These are phyloP conservation scores for Cadophora sp. DNA, from an alignment of 2,329 filamentous ascomycete genomes.

Conservation along the genomic window DNA sequence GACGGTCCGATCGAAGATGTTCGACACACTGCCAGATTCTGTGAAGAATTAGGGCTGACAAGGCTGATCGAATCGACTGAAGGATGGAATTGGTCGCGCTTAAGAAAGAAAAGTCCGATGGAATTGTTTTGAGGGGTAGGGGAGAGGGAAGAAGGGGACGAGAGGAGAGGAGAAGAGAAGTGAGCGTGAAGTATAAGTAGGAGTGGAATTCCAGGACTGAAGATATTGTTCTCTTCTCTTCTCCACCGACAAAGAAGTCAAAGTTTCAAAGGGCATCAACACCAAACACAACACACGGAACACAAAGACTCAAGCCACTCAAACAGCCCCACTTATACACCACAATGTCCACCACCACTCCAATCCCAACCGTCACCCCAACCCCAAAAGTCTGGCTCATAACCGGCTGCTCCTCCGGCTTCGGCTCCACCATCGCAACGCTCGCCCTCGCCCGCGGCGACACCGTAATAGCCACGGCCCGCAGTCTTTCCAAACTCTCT, in stretches of 20 bases:
- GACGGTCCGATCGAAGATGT: not conserved
- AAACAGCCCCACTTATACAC: not conserved
- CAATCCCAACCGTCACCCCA: not conserved
- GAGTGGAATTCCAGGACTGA: not conserved
- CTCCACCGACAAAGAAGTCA: no score
- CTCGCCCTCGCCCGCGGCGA: conserved; percentile 52
- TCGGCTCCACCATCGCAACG: conserved; percentile 24
- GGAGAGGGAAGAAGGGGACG: not conserved
- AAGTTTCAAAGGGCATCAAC: no score
- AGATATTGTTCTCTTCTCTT: not conserved
- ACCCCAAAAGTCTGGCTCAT: conserved; percentile 30
- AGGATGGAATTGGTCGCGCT: no score
- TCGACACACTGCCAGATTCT: not conserved
- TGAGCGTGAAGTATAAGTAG: not conserved
- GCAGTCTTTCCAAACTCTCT: conserved; percentile 32
- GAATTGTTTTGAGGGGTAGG: no score
- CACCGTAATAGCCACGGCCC: conserved; percentile 54
- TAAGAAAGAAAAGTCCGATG: not conserved
- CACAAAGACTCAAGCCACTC: not conserved
- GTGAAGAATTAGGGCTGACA: no score
- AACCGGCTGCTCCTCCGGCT: conserved; percentile 35
- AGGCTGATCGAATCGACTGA: no score
- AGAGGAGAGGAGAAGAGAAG: not conserved
- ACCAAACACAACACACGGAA: no score
- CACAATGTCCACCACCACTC: not conserved